Evolutionary conservation across 495 filamentous ascomycete species (phyloP), one percentile per base, ranked within the genome.

Genomic region (Podospora comata): DNA sequence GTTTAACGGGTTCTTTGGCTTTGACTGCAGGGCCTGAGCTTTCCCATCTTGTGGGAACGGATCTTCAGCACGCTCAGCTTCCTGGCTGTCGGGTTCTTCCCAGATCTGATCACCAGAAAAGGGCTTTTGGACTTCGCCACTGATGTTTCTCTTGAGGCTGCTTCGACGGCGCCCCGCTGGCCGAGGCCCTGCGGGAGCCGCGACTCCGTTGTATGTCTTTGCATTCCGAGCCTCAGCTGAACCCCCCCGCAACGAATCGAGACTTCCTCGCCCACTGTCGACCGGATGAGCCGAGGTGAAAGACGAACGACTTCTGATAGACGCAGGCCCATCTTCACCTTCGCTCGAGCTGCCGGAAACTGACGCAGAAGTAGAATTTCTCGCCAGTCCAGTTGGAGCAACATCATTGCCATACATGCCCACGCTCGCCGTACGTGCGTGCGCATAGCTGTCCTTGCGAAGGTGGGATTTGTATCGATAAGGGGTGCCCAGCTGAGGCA

Each of bases 21-120:
- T 87, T 6, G 74, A 65, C 7, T 58, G 80, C 63, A 73, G 80
- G 67, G 72, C 77, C 70, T 75, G 74, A 5, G 68, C 69, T n/a
- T 67, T 65, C 16, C 60, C 70, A 16, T 73, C 68, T 16, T 68
- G 56, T 18, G 27, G 11, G 5, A 34, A 62, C 13, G 73, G 39
- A 11, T 15, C 26, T n/a, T 62, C 67, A 60, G 44, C 19, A 48
- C 64, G 55, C 28, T 30, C 65, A 5, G 75, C 44, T 13, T 76
- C 68, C 58, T 71, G 72, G 58, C 83, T 79, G 64, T 89, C 85
- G 2, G 90, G 89, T 70, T 97, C 93, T 77, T 97, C 92, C 80
- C 91, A 97, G 62, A 97, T 97, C 70, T 94, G 88, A 68, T 96
- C 92, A 34, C 90, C 86, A 4, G 90, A 85, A 70, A 87, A 87